Evolutionary conservation across 2,329 filamentous ascomycete species (phyloP).

Genomic region (Chaetomiaceae sp.): DNA sequence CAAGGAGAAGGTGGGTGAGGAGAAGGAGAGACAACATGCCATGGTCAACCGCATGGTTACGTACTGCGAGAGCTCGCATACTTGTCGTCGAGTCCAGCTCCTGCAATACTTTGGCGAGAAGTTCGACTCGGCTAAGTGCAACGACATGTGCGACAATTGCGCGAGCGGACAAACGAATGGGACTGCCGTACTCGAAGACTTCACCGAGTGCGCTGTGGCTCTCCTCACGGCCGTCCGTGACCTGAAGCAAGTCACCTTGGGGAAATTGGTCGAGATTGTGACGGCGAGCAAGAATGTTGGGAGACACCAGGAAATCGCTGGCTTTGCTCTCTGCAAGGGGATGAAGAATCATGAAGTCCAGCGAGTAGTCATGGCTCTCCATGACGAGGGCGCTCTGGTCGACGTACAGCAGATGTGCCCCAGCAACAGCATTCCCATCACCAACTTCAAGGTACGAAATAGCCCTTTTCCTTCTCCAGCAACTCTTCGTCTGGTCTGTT

Average conservation of each 20-base stretch:
- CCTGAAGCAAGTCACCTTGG: conserved; percentile 60
- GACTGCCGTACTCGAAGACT: conserved; percentile 67
- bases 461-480: conserved; percentile 16
- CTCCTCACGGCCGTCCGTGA: conserved; percentile 66
- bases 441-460: conserved; percentile 63
- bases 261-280: conserved; percentile 80
- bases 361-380: conserved; percentile 73
- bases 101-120: conserved; percentile 90
- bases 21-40: conserved; percentile 76
- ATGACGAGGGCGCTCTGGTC: conserved; percentile 66
- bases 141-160: conserved; percentile 84
- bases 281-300: conserved; percentile 60
- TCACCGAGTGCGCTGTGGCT: conserved; percentile 67
- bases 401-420: conserved; percentile 66
- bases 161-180: conserved; percentile 53
- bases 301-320: conserved; percentile 50
- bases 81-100: conserved; percentile 84
- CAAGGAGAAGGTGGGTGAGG: conserved; percentile 63
- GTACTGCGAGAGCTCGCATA: conserved; percentile 83
- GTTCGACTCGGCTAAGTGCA: conserved; percentile 69
- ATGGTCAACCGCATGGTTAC: conserved; percentile 84
- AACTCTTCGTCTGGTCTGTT: not conserved
- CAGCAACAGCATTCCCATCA: conserved; percentile 61
- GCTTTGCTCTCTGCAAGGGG: conserved; percentile 64
- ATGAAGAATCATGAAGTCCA: conserved; percentile 74